Conservation (phyloP, 768 basidiomycete genomes). For the Macrolepiota albuminosa region DNA sequence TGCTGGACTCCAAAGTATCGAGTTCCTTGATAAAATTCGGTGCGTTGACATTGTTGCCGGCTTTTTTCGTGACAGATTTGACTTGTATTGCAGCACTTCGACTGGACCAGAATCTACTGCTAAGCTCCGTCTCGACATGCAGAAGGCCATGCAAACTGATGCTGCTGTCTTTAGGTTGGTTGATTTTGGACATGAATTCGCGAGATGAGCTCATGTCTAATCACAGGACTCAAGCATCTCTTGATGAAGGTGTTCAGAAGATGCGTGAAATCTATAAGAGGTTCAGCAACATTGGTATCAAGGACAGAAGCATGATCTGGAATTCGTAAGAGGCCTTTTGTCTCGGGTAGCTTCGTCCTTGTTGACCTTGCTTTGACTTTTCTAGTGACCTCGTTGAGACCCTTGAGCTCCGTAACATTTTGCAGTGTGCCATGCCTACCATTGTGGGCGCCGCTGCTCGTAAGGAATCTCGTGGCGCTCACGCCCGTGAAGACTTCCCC, state of each 20-base stretch:
- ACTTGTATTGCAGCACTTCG: conserved; percentile 47
- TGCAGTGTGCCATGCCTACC: conserved; percentile 95
- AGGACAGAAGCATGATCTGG: conserved; percentile 99
- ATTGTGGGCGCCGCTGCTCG: conserved; percentile 90
- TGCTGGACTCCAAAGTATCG: conserved; percentile 79
- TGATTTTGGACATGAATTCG: background rate
- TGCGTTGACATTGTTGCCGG: conserved; percentile 15
- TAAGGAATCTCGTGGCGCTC: conserved; percentile 97
- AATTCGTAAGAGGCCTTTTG: conserved; percentile 68
- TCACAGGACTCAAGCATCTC: conserved; percentile 72
- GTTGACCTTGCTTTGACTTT: conserved; percentile 3
- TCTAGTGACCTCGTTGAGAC: conserved; percentile 92
- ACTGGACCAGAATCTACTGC: conserved; percentile 83
- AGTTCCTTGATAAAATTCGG: conserved; percentile 86
- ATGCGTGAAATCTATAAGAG: conserved; percentile 82
- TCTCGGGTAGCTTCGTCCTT: background rate
- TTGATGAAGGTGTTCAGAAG: conserved; percentile 92
- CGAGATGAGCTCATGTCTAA: conserved; percentile 1
- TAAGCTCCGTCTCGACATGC: conserved; percentile 91
- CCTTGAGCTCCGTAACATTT: conserved; percentile 91
- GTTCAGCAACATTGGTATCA: conserved; percentile 89
- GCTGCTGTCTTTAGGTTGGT: conserved; percentile 90
- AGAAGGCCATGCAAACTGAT: conserved; percentile 98
- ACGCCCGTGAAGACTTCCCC: conserved; percentile 97
- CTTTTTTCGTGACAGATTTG: background rate